These are phyloP conservation scores for Fragaria iinumae DNA, from an alignment of 306 rosid species.

Conservation along the genomic window DNA sequence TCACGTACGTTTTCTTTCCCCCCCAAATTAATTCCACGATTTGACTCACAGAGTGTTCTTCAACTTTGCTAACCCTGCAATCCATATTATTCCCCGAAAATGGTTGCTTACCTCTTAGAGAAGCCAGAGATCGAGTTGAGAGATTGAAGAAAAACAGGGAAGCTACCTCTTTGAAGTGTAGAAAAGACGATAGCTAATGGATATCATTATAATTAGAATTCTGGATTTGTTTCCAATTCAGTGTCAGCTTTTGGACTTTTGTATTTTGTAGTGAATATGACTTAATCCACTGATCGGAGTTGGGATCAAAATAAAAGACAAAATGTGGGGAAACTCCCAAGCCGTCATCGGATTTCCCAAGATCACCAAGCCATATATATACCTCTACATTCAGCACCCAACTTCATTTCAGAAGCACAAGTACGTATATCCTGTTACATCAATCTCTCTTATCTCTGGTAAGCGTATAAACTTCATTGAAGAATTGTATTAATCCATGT, in stretches of 20 bases:
- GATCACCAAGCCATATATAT: not conserved
- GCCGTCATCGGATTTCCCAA: not conserved
- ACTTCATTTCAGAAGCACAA: not conserved
- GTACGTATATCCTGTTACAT: not conserved
- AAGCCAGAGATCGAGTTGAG: not conserved
- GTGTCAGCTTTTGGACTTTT: not conserved
- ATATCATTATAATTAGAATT: not conserved
- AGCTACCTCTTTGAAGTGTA: not conserved
- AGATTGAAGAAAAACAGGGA: not conserved
- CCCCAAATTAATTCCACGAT: not conserved
- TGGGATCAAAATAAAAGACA: not conserved
- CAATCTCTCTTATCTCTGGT: not conserved
- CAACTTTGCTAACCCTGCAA: not conserved
- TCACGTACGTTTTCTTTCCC: not conserved
- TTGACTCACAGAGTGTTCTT: not conserved
- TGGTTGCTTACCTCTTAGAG: not conserved
- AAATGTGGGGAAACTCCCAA: not conserved
- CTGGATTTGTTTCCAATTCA: not conserved
- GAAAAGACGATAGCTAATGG: not conserved
- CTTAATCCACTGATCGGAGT: not conserved
- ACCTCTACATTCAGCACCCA: not conserved
- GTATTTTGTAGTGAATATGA: not conserved
- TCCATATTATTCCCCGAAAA: not conserved
- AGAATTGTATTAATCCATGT: not conserved
- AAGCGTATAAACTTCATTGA: not conserved